Evolutionary conservation across 2,329 filamentous ascomycete species (phyloP).

Genomic region (Beauveria pseudobassiana): DNA sequence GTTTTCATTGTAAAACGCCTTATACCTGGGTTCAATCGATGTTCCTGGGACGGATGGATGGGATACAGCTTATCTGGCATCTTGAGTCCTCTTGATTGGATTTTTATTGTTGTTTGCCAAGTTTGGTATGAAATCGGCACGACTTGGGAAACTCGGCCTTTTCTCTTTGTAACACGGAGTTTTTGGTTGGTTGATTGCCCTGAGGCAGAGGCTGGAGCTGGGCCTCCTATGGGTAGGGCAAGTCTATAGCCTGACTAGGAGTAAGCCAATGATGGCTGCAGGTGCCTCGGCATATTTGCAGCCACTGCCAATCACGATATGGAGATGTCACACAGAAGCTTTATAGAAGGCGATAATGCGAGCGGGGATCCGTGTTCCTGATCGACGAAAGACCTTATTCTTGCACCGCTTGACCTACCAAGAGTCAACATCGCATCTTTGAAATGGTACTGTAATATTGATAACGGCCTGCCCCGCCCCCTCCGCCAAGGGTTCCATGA

Average conservation of each 20-base stretch:
- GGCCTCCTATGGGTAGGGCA: background rate
- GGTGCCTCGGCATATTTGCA: background rate
- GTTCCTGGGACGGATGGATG: slow-evolving; percentile 13
- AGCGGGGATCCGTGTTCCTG: background rate
- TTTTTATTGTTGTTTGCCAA: background rate
- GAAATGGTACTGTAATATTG: too few species aligned
- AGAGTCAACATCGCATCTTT: background rate
- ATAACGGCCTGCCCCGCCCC: too few species aligned
- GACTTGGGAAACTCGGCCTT: background rate
- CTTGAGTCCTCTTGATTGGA: background rate
- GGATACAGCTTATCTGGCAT: slow-evolving; percentile 23
- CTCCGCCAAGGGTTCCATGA: background rate
- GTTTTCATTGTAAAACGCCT: background rate
- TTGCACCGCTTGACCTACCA: background rate
- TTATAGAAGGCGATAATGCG: background rate
- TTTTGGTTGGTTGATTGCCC: background rate
- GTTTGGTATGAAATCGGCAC: background rate
- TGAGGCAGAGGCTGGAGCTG: background rate
- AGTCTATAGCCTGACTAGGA: background rate
- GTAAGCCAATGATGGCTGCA: background rate
- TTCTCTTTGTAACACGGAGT: background rate
- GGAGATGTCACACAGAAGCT: background rate
- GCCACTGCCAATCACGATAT: background rate
- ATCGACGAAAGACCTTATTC: background rate
- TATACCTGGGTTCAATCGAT: background rate